phyloP scores from a whole-genome alignment of 768 basidiomycete genomes.

The Lyophyllum semitale region DNA sequence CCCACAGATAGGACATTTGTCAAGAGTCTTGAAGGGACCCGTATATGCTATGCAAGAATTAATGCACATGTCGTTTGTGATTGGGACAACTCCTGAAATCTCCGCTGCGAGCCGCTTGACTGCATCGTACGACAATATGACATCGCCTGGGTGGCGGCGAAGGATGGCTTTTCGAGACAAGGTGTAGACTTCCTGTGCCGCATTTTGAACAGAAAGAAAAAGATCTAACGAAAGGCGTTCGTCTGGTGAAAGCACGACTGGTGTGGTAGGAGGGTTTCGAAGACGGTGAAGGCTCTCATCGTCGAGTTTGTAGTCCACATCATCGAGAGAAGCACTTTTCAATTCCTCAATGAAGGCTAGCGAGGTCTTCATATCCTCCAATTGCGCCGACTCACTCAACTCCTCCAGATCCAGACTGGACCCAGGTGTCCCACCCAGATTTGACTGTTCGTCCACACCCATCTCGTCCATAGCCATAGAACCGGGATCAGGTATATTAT shows the following conservation, averaged over 20 bases:
- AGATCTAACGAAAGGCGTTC: neutral
- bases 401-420: no score
- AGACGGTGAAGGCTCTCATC: neutral
- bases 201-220: neutral
- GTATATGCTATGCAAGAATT: slow-evolving; percentile 26
- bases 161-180: neutral
- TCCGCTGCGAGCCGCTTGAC: neutral
- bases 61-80: slow-evolving; percentile 25
- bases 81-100: slow-evolving; percentile 19
- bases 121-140: neutral
- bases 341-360: neutral
- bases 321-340: neutral
- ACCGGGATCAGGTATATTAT: no score
- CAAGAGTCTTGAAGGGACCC: slow-evolving; percentile 15
- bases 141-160: neutral
- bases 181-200: neutral
- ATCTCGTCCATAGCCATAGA: no score
- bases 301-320: neutral
- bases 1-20: slow-evolving; percentile 24
- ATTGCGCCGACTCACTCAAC: no score
- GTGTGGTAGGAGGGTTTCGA: neutral
- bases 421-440: no score
- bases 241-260: neutral
- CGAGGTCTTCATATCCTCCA: neutral
- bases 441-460: no score